phyloP scores from a whole-genome alignment of 768 basidiomycete genomes.

The Hebeloma cylindrosporum region DNA sequence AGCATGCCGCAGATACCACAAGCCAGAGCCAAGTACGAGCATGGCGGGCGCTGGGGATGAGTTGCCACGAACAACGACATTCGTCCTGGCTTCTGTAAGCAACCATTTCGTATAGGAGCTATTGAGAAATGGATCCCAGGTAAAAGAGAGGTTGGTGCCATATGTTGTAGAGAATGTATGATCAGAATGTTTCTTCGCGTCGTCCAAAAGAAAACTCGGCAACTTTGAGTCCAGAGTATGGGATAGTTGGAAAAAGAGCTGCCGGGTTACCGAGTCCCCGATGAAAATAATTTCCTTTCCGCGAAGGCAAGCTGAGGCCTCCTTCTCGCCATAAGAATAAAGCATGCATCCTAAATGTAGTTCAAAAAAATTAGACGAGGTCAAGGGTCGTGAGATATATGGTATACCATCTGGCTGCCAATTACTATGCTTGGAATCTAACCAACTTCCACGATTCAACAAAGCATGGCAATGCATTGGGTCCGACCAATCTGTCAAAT shows the following conservation, averaged over 20 bases:
- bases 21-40: slow-evolving; percentile 79
- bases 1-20: slow-evolving; percentile 87
- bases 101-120: slow-evolving; percentile 50
- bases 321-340: slow-evolving; percentile 55
- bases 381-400: background rate
- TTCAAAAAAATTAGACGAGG: background rate
- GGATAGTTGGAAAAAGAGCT: slow-evolving; percentile 75
- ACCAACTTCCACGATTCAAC: slow-evolving; percentile 73
- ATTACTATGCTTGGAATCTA: slow-evolving; percentile 61
- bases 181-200: slow-evolving; percentile 70
- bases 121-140: slow-evolving; percentile 91
- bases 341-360: slow-evolving; percentile 72
- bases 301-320: slow-evolving; percentile 55
- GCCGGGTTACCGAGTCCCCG: slow-evolving; percentile 83
- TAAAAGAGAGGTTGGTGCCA: slow-evolving; percentile 55
- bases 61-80: background rate
- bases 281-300: slow-evolving; percentile 68
- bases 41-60: slow-evolving; percentile 51
- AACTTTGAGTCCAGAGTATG: slow-evolving; percentile 58
- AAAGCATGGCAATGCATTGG: slow-evolving; percentile 72
- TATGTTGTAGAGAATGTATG: slow-evolving; percentile 46
- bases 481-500: slow-evolving; percentile 64
- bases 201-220: slow-evolving; percentile 50
- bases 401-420: slow-evolving; percentile 88
- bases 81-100: slow-evolving; percentile 27